These are phyloP conservation scores for Pistacia atlantica DNA, from an alignment of 345 rosid species.

Conservation along the genomic window DNA sequence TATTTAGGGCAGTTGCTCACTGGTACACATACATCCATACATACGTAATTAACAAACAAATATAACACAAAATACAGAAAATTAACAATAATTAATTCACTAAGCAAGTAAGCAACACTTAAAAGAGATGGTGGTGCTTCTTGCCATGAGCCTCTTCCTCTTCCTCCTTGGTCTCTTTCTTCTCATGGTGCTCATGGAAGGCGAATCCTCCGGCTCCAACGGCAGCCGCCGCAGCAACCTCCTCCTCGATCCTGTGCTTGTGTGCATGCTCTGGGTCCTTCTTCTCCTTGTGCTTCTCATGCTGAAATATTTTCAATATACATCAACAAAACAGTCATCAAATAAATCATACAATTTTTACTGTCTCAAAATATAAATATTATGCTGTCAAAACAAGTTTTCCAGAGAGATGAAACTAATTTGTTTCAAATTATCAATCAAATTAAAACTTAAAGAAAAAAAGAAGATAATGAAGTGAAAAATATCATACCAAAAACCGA, in stretches of 20 bases:
- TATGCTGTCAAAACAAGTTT: neutral
- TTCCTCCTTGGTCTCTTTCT: conserved; percentile 45
- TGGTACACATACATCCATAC: no score
- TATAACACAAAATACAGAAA: neutral
- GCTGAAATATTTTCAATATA: conserved; percentile 17
- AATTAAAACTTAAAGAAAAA: neutral
- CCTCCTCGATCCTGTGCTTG: conserved; percentile 63
- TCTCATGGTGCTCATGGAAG: conserved; percentile 66
- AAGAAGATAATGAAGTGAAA: neutral
- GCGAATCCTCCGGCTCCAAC: conserved; percentile 51
- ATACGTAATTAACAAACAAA: neutral
- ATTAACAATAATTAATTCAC: no score
- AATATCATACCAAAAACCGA: no score
- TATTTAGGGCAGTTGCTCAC: neutral
- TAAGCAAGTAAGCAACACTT: neutral
- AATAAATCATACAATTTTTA: no score
- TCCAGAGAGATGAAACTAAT: neutral
- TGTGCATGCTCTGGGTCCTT: conserved; percentile 68
- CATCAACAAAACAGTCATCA: neutral
- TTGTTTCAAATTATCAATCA: no score
- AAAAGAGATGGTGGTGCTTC: conserved; percentile 52
- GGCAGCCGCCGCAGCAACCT: conserved; percentile 47
- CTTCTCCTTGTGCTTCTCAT: conserved; percentile 50
- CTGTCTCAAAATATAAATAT: no score
- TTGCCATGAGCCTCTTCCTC: conserved; percentile 49